Conservation (phyloP, 2,329 filamentous ascomycete species). For the Claviceps paspali region DNA sequence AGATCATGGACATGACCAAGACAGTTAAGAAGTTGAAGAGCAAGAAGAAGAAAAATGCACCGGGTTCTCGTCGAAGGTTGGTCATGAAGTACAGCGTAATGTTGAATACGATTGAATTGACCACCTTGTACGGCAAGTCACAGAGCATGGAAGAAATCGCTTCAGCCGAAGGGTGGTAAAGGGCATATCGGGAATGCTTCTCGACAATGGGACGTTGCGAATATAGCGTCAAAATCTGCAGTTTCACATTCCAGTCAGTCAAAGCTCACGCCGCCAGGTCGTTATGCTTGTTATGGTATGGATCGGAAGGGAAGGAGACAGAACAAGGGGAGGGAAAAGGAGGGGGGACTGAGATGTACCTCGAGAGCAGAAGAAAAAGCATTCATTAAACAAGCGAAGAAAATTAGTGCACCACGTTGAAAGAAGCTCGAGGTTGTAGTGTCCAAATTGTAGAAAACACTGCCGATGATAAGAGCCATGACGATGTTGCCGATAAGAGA, state of each 20-base stretch:
- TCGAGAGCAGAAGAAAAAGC: conserved; percentile 70
- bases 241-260: neutral
- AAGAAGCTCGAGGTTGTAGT: conserved; percentile 58
- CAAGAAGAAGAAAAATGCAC: conserved; percentile 74
- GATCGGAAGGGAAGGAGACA: neutral
- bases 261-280: neutral
- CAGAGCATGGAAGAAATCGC: conserved; percentile 75
- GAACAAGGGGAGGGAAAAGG: no score
- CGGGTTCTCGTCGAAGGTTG: conserved; percentile 57
- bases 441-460: conserved; percentile 66
- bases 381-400: conserved; percentile 79
- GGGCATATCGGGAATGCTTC: conserved; percentile 72
- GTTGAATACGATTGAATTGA: conserved; percentile 66
- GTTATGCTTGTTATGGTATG: neutral
- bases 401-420: conserved; percentile 62
- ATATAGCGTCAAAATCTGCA: conserved; percentile 65
- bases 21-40: conserved; percentile 61
- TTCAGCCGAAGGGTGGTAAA: conserved; percentile 83
- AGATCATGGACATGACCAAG: conserved; percentile 72
- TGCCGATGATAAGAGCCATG: conserved; percentile 64
- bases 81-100: conserved; percentile 76
- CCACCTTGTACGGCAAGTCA: conserved; percentile 65
- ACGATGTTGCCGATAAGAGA: conserved; percentile 56
- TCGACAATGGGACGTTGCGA: conserved; percentile 84
- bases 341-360: no score